These are phyloP conservation scores for Penicillium paneum DNA, from an alignment of 2,329 filamentous ascomycete species.

Conservation along the genomic window DNA sequence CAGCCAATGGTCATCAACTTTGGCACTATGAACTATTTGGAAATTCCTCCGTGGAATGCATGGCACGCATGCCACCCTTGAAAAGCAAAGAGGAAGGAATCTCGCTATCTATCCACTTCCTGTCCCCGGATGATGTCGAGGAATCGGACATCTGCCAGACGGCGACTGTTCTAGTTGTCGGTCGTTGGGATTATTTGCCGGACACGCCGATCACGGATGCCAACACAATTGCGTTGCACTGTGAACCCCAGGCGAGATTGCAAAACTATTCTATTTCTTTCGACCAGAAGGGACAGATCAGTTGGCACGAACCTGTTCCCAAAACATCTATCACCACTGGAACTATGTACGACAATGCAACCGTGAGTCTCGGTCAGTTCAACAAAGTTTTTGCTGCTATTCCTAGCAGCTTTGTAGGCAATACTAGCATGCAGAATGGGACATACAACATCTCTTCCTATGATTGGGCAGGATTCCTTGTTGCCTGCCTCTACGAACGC, in stretches of 20 bases:
- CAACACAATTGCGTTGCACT: slow-evolving; percentile 35
- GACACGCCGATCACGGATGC: slow-evolving; percentile 20
- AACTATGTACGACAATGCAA: slow-evolving; percentile 34
- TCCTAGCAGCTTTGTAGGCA: slow-evolving; percentile 32
- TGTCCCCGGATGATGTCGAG: slow-evolving; percentile 25
- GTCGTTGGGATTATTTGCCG: slow-evolving; percentile 33
- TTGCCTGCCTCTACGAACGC: slow-evolving; percentile 33
- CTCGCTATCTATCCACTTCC: slow-evolving; percentile 34
- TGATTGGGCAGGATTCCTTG: slow-evolving; percentile 37
- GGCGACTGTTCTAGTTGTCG: slow-evolving; percentile 32
- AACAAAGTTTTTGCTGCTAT: slow-evolving; percentile 38
- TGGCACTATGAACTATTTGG: slow-evolving; percentile 29
- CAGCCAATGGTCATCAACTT: slow-evolving; percentile 12
- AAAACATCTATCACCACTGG: slow-evolving; percentile 24
- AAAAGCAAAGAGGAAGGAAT: slow-evolving; percentile 24
- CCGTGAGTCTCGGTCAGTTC: slow-evolving; percentile 34
- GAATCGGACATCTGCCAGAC: slow-evolving; percentile 30
- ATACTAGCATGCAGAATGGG: slow-evolving; percentile 23
- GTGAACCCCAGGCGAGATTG: slow-evolving; percentile 27
- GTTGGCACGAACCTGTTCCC: slow-evolving; percentile 12
- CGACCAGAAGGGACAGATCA: slow-evolving; percentile 31
- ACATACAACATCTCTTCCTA: slow-evolving; percentile 31
- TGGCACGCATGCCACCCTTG: slow-evolving; percentile 27
- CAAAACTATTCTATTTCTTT: slow-evolving; percentile 28
- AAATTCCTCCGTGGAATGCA: slow-evolving; percentile 24